Percentiles rank a stretch among this genome's conserved stretches.
Conservation (phyloP, 148 eudicot genomes). For the Rhododendron simsii region DNA sequence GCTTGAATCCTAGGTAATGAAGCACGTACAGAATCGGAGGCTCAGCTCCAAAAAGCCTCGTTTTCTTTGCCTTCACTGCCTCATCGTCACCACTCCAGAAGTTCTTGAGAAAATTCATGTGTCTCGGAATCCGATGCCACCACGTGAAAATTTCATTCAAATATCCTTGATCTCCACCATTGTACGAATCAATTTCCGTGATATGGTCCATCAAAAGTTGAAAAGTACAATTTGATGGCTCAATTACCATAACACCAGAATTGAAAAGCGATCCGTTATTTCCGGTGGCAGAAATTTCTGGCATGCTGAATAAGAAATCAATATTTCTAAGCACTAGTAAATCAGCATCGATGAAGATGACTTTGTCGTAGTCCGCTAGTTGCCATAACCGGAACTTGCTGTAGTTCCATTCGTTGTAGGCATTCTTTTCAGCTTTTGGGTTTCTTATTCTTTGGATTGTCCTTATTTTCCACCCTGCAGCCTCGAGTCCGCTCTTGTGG, state of each 20-base stretch:
- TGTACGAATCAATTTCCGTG: slow-evolving; percentile 65
- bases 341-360: slow-evolving; percentile 85
- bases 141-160: slow-evolving; percentile 76
- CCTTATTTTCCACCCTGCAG: slow-evolving; percentile 73
- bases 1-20: slow-evolving; percentile 71
- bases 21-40: slow-evolving; percentile 69
- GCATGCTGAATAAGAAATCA: slow-evolving; percentile 70
- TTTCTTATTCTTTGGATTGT: slow-evolving; percentile 71
- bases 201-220: slow-evolving; percentile 69
- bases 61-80: slow-evolving; percentile 45
- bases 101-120: slow-evolving; percentile 69
- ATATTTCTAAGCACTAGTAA: slow-evolving; percentile 66
- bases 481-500: slow-evolving; percentile 61
- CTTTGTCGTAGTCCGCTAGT: slow-evolving; percentile 71
- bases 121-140: slow-evolving; percentile 85
- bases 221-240: slow-evolving; percentile 80
- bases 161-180: slow-evolving; percentile 90
- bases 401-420: slow-evolving; percentile 89
- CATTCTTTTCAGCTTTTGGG: slow-evolving; percentile 77
- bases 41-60: slow-evolving; percentile 59
- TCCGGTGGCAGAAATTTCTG: slow-evolving; percentile 81
- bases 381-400: slow-evolving; percentile 94
- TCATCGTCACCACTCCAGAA: slow-evolving; percentile 78
- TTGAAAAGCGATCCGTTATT: slow-evolving; percentile 76
- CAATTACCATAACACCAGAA: slow-evolving; percentile 88